Base-by-base conservation (phyloP, 345 rosid genomes). In the Hibiscus syriacus region DNA sequence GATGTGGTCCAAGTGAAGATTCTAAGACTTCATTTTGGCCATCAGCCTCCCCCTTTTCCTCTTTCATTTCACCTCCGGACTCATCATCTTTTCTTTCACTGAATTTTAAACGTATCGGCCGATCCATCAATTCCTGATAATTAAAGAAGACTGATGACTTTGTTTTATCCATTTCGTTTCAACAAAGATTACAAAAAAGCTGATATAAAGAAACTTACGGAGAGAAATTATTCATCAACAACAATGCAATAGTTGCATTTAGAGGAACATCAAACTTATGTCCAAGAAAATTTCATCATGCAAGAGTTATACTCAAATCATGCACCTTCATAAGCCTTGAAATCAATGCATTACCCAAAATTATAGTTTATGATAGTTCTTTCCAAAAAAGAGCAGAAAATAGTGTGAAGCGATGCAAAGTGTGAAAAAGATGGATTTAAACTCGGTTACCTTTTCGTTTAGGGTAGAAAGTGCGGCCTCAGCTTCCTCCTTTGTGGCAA, bases 401-500 rank as follows among this genome's bases (percentile, higher is more conserved):
- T 3, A 30, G 48, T 1, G 62, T n/a, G 8, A 64, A 32, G 9
- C 23, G 9, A 22, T 39, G n/a, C 14, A 6, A 50, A 55, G 20
- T 17, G 34, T 29, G 6, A 6, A 30, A 43, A 6, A 32, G 22
- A 50, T 26, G 26, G 14, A 63, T 23, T 36, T 17, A 59, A n/a
- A 50, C 52, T 64, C 48, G 7, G 45, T 77, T 90, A 94, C 97
- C 97, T 89, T 86, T 6, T 89, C 96, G 75, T 84, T 74, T 23
- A 89, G 78, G 50, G 87, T 81, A 36, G 90, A 81, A 77, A 86
- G 64, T 29, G 95, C 95, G 61, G 81, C 85, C 73, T 84, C 92
- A 22, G 97, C 95, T 79, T 93, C 97, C 76, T 90, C 95, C 68
- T 74, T 85, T n/a, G 96, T 81, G 74, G 83, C 77, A 76, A 90